These are phyloP conservation scores for Polytolypa hystricis DNA, from an alignment of 2,329 filamentous ascomycete species.

Conservation along the genomic window DNA sequence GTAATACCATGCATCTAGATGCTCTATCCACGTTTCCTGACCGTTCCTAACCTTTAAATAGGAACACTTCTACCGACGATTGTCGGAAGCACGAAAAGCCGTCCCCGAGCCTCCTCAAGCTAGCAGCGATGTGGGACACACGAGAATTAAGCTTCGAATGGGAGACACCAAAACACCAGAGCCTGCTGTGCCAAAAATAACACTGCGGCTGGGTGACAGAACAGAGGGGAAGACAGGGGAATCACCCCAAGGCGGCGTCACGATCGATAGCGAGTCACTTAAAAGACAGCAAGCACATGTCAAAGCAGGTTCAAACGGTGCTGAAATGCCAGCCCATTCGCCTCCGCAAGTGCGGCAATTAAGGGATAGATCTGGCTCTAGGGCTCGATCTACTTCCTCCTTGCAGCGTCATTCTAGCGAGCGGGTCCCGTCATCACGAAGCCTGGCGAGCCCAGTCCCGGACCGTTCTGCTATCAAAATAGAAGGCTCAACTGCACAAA, in stretches of 20 bases:
- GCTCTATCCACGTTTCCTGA: constrained; percentile 6
- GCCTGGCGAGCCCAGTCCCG: too few relatives aligned
- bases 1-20: too few relatives aligned
- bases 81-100: constrained; percentile 60
- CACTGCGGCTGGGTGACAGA: constrained; percentile 52
- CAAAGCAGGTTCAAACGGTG: constrained; percentile 33
- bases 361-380: constrained; percentile 20
- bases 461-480: constrained; percentile 30
- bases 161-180: constrained; percentile 32
- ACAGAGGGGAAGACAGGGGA: constrained; percentile 47
- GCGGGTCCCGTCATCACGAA: too few relatives aligned
- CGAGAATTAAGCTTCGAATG: constrained; percentile 73
- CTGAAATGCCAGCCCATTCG: constrained; percentile 13
- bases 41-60: constrained; percentile 23
- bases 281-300: constrained; percentile 43
- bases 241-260: constrained; percentile 34
- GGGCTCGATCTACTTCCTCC: constrained; percentile 3
- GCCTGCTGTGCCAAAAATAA: constrained; percentile 51
- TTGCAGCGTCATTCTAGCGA: too few relatives aligned
- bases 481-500: not conserved
- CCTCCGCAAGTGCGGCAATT: constrained; percentile 23
- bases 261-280: constrained; percentile 45
- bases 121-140: constrained; percentile 37
- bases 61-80: constrained; percentile 56
- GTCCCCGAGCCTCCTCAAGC: constrained; percentile 52